Conservation (phyloP, 2,329 filamentous ascomycete species). For the Trematosphaeria pertusa region DNA sequence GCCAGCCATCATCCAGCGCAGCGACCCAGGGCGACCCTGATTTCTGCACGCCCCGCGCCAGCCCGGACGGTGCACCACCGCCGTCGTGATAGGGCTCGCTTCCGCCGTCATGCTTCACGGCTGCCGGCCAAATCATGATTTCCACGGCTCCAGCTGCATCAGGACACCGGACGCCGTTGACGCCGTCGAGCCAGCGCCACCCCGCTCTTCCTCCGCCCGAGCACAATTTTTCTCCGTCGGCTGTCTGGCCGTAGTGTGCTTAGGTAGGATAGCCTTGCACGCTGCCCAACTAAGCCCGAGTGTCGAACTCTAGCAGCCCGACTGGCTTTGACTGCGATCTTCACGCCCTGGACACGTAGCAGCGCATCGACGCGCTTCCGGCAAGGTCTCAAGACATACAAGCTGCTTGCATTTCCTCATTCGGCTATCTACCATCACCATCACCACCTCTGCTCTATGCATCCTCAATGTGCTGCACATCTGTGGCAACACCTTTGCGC, state of each 20-base stretch:
- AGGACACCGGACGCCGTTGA: slow-evolving; percentile 11
- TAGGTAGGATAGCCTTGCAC: slow-evolving; percentile 13
- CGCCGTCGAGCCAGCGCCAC: slow-evolving; percentile 6
- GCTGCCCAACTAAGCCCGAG: slow-evolving; percentile 11
- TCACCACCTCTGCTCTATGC: not conserved
- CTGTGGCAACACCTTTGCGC: slow-evolving; percentile 2
- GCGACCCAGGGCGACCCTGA: slow-evolving; percentile 2
- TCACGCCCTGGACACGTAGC: slow-evolving; percentile 13
- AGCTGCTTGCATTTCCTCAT: slow-evolving; percentile 1
- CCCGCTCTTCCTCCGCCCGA: slow-evolving; percentile 9
- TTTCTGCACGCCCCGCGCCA: not conserved
- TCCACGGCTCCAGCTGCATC: too few species aligned
- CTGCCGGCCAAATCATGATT: not conserved
- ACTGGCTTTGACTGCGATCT: slow-evolving; percentile 4
- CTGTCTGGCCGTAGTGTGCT: slow-evolving; percentile 1
- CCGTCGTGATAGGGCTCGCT: too few species aligned
- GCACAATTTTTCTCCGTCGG: too few species aligned
- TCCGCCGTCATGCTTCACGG: too few species aligned
- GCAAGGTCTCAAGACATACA: not conserved
- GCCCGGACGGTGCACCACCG: too few species aligned
- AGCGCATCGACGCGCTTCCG: not conserved
- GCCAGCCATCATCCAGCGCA: not conserved
- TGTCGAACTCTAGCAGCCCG: slow-evolving; percentile 8
- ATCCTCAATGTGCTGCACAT: slow-evolving; percentile 9
- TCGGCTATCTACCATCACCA: not conserved